Percentiles rank a stretch among this genome's conserved stretches.
Conservation (phyloP, 176 grass and related monocot species). For the Paspalum notatum region DNA sequence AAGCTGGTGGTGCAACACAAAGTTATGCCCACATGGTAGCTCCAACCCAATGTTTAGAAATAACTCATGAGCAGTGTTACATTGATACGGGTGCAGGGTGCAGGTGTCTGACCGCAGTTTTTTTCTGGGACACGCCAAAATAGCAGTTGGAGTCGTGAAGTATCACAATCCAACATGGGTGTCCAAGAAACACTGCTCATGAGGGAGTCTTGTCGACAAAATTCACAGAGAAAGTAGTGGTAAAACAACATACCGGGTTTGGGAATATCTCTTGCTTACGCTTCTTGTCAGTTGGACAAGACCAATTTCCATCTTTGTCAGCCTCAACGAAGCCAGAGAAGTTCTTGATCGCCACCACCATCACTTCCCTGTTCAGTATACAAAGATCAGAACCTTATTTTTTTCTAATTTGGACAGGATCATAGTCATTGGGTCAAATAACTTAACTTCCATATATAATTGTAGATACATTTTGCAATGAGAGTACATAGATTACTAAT, state of each 20-base stretch:
- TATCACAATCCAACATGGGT: no score
- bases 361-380: conserved; percentile 63
- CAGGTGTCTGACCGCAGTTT: no score
- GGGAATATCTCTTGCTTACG: conserved; percentile 56
- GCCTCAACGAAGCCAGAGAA: conserved; percentile 69
- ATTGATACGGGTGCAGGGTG: no score
- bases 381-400: conserved; percentile 22
- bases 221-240: not conserved
- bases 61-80: not conserved
- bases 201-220: no score
- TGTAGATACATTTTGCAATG: not conserved
- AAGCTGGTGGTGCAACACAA: not conserved
- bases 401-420: conserved; percentile 12
- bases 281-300: conserved; percentile 65
- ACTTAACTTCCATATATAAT: not conserved
- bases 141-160: no score
- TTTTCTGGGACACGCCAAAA: no score
- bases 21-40: not conserved
- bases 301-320: conserved; percentile 79
- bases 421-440: not conserved
- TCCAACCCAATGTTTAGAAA: not conserved
- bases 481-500: not conserved
- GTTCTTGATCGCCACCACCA: conserved; percentile 89
- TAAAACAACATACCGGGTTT: conserved; percentile 62
- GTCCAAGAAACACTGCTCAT: no score